Percentiles rank a stretch among this genome's conserved stretches.
phyloP scores from a whole-genome alignment of 768 basidiomycete species.

The Tulasnella sp. region DNA sequence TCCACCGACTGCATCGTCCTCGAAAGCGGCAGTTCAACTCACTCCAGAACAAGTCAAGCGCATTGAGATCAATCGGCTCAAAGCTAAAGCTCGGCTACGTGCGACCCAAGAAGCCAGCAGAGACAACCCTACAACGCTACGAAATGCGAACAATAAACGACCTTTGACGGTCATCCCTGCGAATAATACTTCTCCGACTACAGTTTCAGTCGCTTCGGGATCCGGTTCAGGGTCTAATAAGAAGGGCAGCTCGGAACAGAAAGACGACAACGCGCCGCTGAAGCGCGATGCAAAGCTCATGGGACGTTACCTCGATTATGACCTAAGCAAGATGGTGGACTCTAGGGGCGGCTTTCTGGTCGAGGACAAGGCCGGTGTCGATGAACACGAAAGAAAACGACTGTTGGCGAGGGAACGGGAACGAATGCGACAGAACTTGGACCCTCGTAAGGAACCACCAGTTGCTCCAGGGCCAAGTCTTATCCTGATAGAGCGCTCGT shows the following conservation, averaged over 20 bases:
- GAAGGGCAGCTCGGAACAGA: conserved; percentile 23
- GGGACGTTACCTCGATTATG: conserved; percentile 96
- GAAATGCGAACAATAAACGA: conserved; percentile 73
- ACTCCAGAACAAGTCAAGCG: conserved; percentile 68
- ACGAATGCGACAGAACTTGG: conserved; percentile 52
- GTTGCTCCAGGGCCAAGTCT: neutral
- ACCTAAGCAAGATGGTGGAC: conserved; percentile 94
- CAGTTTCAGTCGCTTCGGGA: conserved; percentile 40
- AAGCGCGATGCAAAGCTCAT: conserved; percentile 67
- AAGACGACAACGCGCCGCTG: conserved; percentile 43
- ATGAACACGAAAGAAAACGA: conserved; percentile 73
- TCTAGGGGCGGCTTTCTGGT: conserved; percentile 93
- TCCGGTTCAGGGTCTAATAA: conserved; percentile 1
- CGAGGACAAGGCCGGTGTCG: conserved; percentile 78
- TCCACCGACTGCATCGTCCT: conserved; percentile 10
- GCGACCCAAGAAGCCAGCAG: conserved; percentile 43
- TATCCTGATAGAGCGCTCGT: neutral
- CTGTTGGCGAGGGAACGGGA: conserved; percentile 64
- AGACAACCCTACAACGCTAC: conserved; percentile 36
- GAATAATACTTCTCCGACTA: conserved; percentile 60
- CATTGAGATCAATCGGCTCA: conserved; percentile 74
- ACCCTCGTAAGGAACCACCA: conserved; percentile 58
- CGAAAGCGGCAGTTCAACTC: conserved; percentile 38
- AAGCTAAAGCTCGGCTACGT: conserved; percentile 74
- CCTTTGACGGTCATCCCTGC: conserved; percentile 58